Base-by-base conservation (phyloP, 2,329 filamentous ascomycete species). In the Botrytis porri region DNA sequence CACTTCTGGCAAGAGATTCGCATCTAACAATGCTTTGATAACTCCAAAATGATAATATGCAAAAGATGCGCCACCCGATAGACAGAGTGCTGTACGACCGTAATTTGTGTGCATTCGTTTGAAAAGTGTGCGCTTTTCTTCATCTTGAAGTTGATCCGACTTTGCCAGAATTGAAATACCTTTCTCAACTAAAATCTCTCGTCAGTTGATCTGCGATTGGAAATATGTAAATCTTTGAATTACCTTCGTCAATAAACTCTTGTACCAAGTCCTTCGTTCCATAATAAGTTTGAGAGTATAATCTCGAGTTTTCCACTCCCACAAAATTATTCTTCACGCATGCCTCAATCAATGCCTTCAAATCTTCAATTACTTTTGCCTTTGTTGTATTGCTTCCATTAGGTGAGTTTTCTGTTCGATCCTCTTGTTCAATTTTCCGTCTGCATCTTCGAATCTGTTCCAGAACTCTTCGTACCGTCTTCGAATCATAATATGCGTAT, bases 301-400 rank as follows among this genome's bases (percentile, higher is more conserved):
- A 84, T 71, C 94, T 88, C 16, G 95, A 90, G 79, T 97, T 98
- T 82, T 99, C 96, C 22, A 97, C 91, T 0, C 96, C 96, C 29
- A 93, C 94, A 82, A 98, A 99, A 80, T 99, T 98, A 83, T 95
- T 97, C 87, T 98, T 99, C 78, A 98, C 92, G 81, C 95, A 98
- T 22, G 93, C 93, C 83, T 97, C 94, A 32, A 97, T 85, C 74
- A 98, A 83, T 0, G 87, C 87, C 75, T 90, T 91, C 71, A 99
- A 85, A 71, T 96, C 93, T 75, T 95, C 92, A 4, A 94, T 85
- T 0, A 90, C 86, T 73, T 87, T 84, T 81, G 39, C 84, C 83
- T 20, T 69, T 51, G 70, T 67, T 18, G 79, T 80, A 69, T 85
- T 83, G 41, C 80, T 78, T 57, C 81, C 82, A 77, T 79, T 77